Conservation (phyloP, 495 filamentous ascomycete genomes). For the Aspergillus carlsbadensis region DNA sequence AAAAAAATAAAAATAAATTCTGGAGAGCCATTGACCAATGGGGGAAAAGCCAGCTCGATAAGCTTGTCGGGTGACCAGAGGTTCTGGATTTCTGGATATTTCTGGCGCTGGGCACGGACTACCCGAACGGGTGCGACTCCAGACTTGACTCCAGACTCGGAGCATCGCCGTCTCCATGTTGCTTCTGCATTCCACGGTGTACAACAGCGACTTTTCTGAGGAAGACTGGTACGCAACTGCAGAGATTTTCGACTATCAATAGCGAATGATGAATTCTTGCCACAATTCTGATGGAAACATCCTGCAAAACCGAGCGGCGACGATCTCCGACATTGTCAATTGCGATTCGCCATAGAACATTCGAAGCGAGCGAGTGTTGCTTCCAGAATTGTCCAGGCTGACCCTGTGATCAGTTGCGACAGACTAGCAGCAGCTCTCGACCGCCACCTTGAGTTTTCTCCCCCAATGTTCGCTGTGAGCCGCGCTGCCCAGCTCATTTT, state of each 20-base stretch:
- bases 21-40: conserved; percentile 11
- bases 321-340: conserved; percentile 7
- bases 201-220: neutral
- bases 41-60: neutral
- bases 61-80: conserved; percentile 13
- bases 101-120: conserved; percentile 4
- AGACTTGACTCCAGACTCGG: conserved; percentile 1
- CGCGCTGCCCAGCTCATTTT: neutral
- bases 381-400: conserved; percentile 14
- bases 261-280: too few relatives aligned
- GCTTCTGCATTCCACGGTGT: too few relatives aligned
- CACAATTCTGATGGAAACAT: too few relatives aligned
- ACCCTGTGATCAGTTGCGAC: conserved; percentile 11
- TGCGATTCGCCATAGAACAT: conserved; percentile 8
- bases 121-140: conserved; percentile 8
- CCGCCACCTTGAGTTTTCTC: neutral
- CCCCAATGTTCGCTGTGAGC: conserved; percentile 4
- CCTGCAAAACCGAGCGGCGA: neutral
- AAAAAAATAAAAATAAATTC: conserved; percentile 2
- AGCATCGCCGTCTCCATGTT: neutral
- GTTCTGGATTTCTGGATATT: neutral
- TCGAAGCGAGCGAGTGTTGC: conserved; percentile 5
- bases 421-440: conserved; percentile 2
- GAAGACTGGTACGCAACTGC: neutral
- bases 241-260: too few relatives aligned